Evolutionary conservation across 192 early-diverging fungal species (phyloP), one percentile per base, ranked within the genome.

Genomic region (Backusella circina): DNA sequence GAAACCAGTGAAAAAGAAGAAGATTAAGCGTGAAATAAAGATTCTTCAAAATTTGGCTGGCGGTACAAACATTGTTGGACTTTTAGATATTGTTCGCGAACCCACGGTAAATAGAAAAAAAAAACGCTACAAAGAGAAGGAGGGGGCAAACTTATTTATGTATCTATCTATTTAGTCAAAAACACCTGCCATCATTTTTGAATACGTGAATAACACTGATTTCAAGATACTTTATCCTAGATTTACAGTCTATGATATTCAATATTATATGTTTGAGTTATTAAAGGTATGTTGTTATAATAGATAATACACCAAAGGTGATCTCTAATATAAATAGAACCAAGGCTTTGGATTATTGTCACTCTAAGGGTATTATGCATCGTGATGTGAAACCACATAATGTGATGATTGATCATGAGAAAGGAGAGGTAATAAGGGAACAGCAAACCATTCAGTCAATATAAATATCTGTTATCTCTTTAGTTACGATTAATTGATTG

Each of bases 1-100:
- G 67, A 99, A 99, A 87, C 98, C 98, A 2, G 96, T 99, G 79
- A 99, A 99, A 88, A 99, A 99, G 90, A 98, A 98, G 93, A 99
- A 99, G 90, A 99, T 99, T 81, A 98, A 98, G 90, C 89, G 98
- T 54, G 98, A 99, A 84, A 97, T 99, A 83, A 98, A 98, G 83
- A 99, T 99, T 70, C 89, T 99, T 74, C 97, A 98, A 83, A 99
- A 98, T 80, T 86, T 99, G 44, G 90, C 92, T 36, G 98, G 98
- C 31, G 98, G 98, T 5, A 90, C 92, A 28, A 99, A 99, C 82
- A 90, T 99, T 39, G 89, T 99, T 77, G 89, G 90, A 72, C 88
- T 99, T 54, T 88, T 93, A 69, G 97, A 99, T 81, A 90, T 99
- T 71, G 98, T 98, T 35, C 84, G 97, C 72, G 98, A 99, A 80